Evolutionary conservation across 129 eudicot genomes (phyloP).

Genomic region (Deinandra increscens): DNA sequence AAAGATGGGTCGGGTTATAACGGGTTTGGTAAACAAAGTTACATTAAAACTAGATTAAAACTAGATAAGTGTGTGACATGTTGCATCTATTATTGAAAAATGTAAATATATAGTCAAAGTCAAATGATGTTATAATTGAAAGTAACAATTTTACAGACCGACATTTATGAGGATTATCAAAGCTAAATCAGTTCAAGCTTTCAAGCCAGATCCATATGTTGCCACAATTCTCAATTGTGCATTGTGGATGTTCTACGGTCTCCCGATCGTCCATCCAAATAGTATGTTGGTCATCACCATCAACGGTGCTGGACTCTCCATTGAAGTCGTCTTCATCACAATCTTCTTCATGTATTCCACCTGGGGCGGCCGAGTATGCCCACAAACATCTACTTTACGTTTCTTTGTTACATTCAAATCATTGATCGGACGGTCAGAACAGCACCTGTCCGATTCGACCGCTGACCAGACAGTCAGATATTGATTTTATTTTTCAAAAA

Average conservation of each 20-base stretch:
- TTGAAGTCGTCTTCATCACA: conserved; percentile 49
- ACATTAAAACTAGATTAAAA: too few species aligned
- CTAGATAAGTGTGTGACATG: too few species aligned
- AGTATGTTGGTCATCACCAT: conserved; percentile 68
- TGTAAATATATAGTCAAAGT: too few species aligned
- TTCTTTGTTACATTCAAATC: too few species aligned
- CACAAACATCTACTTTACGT: not conserved
- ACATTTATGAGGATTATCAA: conserved; percentile 52
- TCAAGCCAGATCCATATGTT: conserved; percentile 81
- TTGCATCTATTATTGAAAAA: too few species aligned
- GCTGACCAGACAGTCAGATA: too few species aligned
- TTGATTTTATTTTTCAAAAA: too few species aligned
- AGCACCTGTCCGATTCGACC: too few species aligned
- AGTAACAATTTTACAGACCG: conserved; percentile 49
- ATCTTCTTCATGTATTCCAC: conserved; percentile 58
- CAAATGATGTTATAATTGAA: not conserved
- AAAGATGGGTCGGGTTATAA: too few species aligned
- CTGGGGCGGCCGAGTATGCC: conserved; percentile 58
- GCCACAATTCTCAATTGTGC: conserved; percentile 75
- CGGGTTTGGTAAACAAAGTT: too few species aligned
- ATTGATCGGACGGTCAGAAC: too few species aligned
- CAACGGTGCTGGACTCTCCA: conserved; percentile 63
- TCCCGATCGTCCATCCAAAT: conserved; percentile 68
- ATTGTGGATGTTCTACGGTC: conserved; percentile 81
- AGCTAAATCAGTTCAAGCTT: conserved; percentile 67